Evolutionary conservation across 345 rosid species (phyloP).

Genomic region (Euphorbia pulcherrima): DNA sequence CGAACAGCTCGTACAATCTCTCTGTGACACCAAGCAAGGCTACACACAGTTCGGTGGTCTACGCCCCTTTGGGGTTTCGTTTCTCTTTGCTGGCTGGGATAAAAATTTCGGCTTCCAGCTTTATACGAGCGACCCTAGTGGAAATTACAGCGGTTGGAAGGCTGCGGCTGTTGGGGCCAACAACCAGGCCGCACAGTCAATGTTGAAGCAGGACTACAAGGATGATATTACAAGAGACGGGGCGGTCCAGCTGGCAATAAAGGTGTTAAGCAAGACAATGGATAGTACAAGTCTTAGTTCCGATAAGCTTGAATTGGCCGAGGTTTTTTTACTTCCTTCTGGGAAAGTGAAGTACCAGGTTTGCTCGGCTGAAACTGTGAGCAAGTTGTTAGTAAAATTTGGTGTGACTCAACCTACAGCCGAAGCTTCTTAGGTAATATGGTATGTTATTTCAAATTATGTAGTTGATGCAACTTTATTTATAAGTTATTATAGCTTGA

Average conservation of each 20-base stretch:
- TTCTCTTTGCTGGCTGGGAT: slow-evolving; percentile 96
- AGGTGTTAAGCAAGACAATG: slow-evolving; percentile 96
- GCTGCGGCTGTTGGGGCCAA: slow-evolving; percentile 96
- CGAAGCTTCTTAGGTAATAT: slow-evolving; percentile 39
- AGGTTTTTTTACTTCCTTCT: slow-evolving; percentile 67
- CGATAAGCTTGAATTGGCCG: slow-evolving; percentile 90
- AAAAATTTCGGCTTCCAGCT: slow-evolving; percentile 87
- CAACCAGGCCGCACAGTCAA: slow-evolving; percentile 96
- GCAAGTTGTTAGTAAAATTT: slow-evolving; percentile 64
- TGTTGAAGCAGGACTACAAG: slow-evolving; percentile 93
- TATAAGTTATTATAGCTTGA: neutral
- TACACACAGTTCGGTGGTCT: slow-evolving; percentile 97
- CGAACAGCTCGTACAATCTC: slow-evolving; percentile 93
- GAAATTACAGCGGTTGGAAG: slow-evolving; percentile 95
- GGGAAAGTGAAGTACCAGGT: slow-evolving; percentile 87
- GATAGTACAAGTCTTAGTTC: slow-evolving; percentile 96
- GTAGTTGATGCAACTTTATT: neutral
- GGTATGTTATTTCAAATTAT: neutral
- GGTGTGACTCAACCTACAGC: slow-evolving; percentile 83
- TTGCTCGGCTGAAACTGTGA: slow-evolving; percentile 66
- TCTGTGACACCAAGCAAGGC: slow-evolving; percentile 93
- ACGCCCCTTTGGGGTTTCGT: slow-evolving; percentile 91
- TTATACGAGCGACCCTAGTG: slow-evolving; percentile 94
- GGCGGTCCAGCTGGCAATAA: slow-evolving; percentile 80
- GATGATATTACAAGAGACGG: slow-evolving; percentile 85